These are phyloP conservation scores for Musa balbisiana DNA, from an alignment of 202 grass and related monocot genomes.

Conservation along the genomic window DNA sequence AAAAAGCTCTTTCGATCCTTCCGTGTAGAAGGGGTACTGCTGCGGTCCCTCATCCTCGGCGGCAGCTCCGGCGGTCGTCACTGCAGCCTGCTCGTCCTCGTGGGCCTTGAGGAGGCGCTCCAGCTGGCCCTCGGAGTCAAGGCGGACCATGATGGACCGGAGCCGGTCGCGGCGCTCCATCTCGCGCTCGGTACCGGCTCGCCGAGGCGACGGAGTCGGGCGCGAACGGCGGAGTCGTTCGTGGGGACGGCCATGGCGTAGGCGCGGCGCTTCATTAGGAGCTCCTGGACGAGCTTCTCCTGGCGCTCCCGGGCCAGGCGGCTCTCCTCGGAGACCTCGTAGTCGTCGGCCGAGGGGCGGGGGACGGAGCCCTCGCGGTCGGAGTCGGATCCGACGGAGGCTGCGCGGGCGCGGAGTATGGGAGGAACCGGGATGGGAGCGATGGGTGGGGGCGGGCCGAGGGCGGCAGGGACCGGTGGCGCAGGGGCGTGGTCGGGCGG, in stretches of 20 bases:
- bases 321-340: slow-evolving; percentile 72
- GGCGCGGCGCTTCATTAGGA: slow-evolving; percentile 64
- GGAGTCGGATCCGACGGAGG: slow-evolving; percentile 11
- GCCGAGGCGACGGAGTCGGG: slow-evolving; percentile 63
- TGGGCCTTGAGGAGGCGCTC: slow-evolving; percentile 63
- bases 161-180: slow-evolving; percentile 89
- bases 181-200: slow-evolving; percentile 79
- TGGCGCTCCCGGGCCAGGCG: slow-evolving; percentile 77
- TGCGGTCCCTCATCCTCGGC: slow-evolving; percentile 29
- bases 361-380: slow-evolving; percentile 12
- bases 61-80: slow-evolving; percentile 16
- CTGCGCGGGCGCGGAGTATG: slow-evolving; percentile 9
- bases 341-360: slow-evolving; percentile 34
- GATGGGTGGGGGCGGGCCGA: slow-evolving; percentile 31
- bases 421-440: slow-evolving; percentile 16
- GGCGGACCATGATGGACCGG: slow-evolving; percentile 66
- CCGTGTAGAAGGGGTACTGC: slow-evolving; percentile 85
- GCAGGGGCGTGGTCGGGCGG: slow-evolving; percentile 28
- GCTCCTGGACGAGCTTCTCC: slow-evolving; percentile 81
- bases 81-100: slow-evolving; percentile 43
- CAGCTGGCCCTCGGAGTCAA: slow-evolving; percentile 67
- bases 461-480: slow-evolving; percentile 38
- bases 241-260: slow-evolving; percentile 93
- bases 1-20: slow-evolving; percentile 65
- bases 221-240: slow-evolving; percentile 69